Base-by-base conservation (phyloP, 331 rosid species). In the Telfairia occidentalis region DNA sequence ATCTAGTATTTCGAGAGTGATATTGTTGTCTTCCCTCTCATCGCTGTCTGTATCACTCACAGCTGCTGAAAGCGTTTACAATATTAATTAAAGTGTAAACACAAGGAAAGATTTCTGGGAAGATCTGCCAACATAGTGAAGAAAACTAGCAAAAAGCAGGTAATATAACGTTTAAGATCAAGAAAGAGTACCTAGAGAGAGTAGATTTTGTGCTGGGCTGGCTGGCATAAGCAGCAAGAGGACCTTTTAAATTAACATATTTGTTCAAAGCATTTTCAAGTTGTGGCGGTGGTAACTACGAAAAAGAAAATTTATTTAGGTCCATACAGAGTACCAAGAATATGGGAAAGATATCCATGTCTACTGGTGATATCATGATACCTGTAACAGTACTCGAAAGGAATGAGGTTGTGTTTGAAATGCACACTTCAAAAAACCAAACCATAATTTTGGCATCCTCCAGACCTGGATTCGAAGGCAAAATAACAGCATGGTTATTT, bases 391-490 rank as follows among this genome's bases (percentile, higher is more conserved):
- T 74, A 92, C 99, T 74, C 76, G 94, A 81, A 92, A 95, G 77
- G 99, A 95, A 80, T 82, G 97, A 13, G 99, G 97, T 78, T 92
- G 99, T 5, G 97, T 95, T 84, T 95, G 97, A 76, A 86, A 92
- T 9, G 88, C 91, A 84, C 99, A 95, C 85, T 95, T 95, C 87
- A 95, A 81, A 85, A 95, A 95, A 80, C 99, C 99, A 71, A 92
- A 90, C 97, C 97, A 92, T 48, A 95, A 88, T 82, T 95, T 95
- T 35, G 99, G 99, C 97, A 95, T 83, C 24, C 92, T 90, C 97
- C 99, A 95, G 73, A 95, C 92, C 99, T 92, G 88, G 83, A 85
- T 19, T 73, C 50, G 66, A 66, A 37, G 69, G 80, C 75, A 69
- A 38, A 43, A 76, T 54, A 59, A 24, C 2, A 74, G 73, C 55